Evolutionary conservation across 169 alveolate species (phyloP).

Genomic region (Plasmodium relictum): DNA sequence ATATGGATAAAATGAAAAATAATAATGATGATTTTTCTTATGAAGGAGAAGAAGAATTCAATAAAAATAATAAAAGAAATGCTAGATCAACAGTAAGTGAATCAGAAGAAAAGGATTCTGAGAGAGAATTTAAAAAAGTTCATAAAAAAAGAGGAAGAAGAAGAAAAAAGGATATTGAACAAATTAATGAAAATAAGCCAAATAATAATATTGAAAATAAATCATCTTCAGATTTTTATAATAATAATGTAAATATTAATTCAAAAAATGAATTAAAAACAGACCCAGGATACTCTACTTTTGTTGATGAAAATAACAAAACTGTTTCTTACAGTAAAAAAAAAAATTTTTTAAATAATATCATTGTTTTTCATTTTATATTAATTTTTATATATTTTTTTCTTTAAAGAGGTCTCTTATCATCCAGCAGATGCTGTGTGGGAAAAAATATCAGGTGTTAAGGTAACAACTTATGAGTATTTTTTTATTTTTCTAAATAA

Average conservation of each 20-base stretch:
- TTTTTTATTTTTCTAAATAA: neutral
- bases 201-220: constrained; percentile 8
- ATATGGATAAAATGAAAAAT: constrained; percentile 34
- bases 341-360: neutral
- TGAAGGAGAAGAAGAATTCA: constrained; percentile 35
- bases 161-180: constrained; percentile 49
- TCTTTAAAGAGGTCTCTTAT: constrained; percentile 37
- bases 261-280: constrained; percentile 8
- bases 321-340: constrained; percentile 52
- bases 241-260: neutral
- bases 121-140: constrained; percentile 27
- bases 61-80: constrained; percentile 17
- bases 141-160: constrained; percentile 50
- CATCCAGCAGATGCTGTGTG: constrained; percentile 71
- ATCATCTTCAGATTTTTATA: neutral
- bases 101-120: constrained; percentile 49
- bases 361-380: neutral
- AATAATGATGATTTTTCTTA: constrained; percentile 21
- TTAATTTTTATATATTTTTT: constrained; percentile 12
- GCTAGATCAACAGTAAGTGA: constrained; percentile 44
- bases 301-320: constrained; percentile 67
- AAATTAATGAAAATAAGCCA: neutral
- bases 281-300: constrained; percentile 54
- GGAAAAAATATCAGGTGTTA: constrained; percentile 69
- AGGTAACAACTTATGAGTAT: constrained; percentile 25